Conservation (phyloP, 768 basidiomycete genomes). For the Cystobasidium ongulense region DNA sequence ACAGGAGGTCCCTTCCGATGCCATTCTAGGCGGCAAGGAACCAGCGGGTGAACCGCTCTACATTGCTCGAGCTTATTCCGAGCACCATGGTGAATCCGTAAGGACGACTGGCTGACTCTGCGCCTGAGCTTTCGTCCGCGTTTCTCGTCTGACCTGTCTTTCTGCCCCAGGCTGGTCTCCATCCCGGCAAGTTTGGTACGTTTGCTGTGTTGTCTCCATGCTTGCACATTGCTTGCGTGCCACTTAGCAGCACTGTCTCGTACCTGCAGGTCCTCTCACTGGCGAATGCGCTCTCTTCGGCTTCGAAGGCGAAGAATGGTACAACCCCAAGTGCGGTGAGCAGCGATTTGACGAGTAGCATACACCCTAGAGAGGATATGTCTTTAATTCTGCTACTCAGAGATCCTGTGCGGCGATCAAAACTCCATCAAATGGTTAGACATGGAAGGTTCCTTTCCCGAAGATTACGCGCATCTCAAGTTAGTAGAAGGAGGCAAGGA, state of each 20-base stretch:
- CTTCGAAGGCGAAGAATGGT: neutral
- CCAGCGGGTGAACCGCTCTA: constrained; percentile 4
- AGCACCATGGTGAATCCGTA: neutral
- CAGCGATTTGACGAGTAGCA: too few relatives aligned
- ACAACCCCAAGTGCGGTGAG: constrained; percentile 5
- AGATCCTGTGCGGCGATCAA: constrained; percentile 31
- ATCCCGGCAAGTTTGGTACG: constrained; percentile 20
- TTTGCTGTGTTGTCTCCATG: too few relatives aligned
- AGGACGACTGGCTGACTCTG: too few relatives aligned
- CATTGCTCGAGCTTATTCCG: constrained; percentile 1
- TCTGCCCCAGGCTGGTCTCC: neutral
- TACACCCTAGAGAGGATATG: too few relatives aligned
- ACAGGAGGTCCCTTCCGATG: constrained; percentile 13
- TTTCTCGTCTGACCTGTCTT: neutral
- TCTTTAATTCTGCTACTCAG: neutral
- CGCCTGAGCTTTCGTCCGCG: neutral
- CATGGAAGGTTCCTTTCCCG: neutral
- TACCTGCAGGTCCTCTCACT: neutral
- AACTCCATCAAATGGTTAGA: constrained; percentile 31
- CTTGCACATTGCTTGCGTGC: too few relatives aligned
- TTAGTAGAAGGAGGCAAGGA: constrained; percentile 22
- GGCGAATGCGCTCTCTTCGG: constrained; percentile 6
- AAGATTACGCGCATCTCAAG: neutral
- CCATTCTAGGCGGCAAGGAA: constrained; percentile 13
- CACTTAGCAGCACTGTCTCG: too few relatives aligned